Conservation (phyloP, 139 green algal species). For the Pleodorina starrii region DNA sequence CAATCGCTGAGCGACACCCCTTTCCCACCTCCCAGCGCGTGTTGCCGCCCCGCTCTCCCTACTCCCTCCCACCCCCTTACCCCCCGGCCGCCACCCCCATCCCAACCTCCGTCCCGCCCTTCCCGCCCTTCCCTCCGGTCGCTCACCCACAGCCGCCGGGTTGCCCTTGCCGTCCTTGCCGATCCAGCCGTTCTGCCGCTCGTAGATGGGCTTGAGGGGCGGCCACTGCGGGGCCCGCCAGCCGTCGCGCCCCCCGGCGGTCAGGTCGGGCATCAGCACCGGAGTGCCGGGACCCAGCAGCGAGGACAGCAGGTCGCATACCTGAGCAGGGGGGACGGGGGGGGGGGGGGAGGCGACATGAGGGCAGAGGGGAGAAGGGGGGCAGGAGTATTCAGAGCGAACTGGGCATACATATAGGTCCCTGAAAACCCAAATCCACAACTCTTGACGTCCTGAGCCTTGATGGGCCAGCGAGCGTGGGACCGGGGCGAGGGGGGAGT, state of each 20-base stretch:
- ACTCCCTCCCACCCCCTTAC: too few relatives aligned
- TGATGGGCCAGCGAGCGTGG: too few relatives aligned
- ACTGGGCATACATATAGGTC: not conserved
- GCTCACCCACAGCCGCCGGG: not conserved
- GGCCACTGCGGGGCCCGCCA: not conserved
- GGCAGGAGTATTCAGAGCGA: not conserved
- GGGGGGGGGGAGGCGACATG: not conserved
- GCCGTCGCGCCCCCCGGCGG: not conserved
- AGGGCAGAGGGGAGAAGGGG: not conserved
- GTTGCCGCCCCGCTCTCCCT: too few relatives aligned
- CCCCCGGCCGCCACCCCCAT: too few relatives aligned
- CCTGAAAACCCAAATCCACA: too few relatives aligned
- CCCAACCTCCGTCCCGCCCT: not conserved
- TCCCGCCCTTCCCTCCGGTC: not conserved
- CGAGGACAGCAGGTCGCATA: not conserved
- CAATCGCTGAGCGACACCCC: too few relatives aligned
- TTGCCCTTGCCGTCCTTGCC: not conserved
- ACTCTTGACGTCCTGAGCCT: too few relatives aligned
- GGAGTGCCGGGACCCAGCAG: not conserved
- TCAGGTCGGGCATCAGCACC: constrained; percentile 30
- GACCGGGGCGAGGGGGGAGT: too few relatives aligned
- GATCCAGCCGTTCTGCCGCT: constrained; percentile 17
- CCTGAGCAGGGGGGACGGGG: constrained; percentile 1
- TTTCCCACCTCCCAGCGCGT: too few relatives aligned
- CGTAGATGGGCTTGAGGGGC: not conserved